Evolutionary conservation across 257 asterid genomes (phyloP).

Genomic region (Plantago major): DNA sequence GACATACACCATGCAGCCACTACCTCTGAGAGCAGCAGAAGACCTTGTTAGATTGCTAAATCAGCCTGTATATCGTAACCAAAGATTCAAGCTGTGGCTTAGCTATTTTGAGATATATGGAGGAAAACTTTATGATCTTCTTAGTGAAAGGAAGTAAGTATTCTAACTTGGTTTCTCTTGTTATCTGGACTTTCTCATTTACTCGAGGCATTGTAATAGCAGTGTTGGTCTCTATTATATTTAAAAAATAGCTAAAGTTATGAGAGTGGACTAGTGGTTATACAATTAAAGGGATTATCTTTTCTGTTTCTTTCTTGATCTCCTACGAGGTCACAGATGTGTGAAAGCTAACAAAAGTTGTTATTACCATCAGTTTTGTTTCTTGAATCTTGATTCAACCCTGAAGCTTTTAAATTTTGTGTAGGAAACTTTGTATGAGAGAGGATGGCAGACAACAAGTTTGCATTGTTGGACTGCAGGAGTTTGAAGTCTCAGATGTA

Average conservation of each 20-base stretch:
- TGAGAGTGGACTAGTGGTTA: no score
- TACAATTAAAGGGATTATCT: no score
- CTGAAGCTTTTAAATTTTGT: slow-evolving; percentile 15
- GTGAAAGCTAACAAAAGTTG: no score
- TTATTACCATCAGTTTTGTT: not conserved
- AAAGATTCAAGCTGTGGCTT: slow-evolving; percentile 98
- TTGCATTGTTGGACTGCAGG: slow-evolving; percentile 98
- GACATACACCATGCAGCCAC: slow-evolving; percentile 96
- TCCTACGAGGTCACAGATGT: no score
- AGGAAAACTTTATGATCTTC: slow-evolving; percentile 95
- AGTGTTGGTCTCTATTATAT: not conserved
- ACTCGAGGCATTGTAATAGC: slow-evolving; percentile 3
- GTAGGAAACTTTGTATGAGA: slow-evolving; percentile 93
- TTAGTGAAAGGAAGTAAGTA: slow-evolving; percentile 87
- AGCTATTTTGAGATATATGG: slow-evolving; percentile 99
- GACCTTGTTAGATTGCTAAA: slow-evolving; percentile 83
- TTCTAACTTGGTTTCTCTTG: slow-evolving; percentile 28
- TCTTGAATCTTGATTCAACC: not conserved
- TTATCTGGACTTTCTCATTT: slow-evolving; percentile 6
- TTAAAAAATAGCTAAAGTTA: not conserved
- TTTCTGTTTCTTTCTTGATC: no score
- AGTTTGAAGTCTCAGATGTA: slow-evolving; percentile 94
- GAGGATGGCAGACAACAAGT: slow-evolving; percentile 97
- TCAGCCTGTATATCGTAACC: slow-evolving; percentile 90
- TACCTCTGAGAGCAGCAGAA: slow-evolving; percentile 93